These are phyloP conservation scores for Gorgonomyces haynaldii DNA, from an alignment of 192 early-diverging fungal genomes.

Conservation along the genomic window DNA sequence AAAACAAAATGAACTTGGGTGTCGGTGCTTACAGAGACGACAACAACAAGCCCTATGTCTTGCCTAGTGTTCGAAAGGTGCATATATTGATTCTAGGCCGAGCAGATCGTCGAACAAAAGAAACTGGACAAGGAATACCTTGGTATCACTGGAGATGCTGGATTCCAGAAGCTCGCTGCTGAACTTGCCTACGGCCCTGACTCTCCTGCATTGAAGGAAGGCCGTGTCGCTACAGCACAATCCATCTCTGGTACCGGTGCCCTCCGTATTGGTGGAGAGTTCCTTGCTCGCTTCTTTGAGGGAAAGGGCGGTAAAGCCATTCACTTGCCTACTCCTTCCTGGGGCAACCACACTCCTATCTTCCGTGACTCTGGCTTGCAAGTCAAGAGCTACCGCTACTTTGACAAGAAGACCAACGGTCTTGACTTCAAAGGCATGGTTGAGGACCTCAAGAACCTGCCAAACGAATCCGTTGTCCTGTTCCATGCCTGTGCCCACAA, in stretches of 20 bases:
- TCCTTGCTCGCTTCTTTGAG: slow-evolving; percentile 68
- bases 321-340: slow-evolving; percentile 82
- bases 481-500: slow-evolving; percentile 99
- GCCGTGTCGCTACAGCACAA: slow-evolving; percentile 74
- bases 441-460: slow-evolving; percentile 78
- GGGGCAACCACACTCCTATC: slow-evolving; percentile 95
- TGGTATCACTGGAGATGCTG: slow-evolving; percentile 80
- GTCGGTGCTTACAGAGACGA: slow-evolving; percentile 98
- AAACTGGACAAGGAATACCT: slow-evolving; percentile 92
- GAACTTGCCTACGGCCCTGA: slow-evolving; percentile 76
- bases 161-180: slow-evolving; percentile 72
- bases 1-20: slow-evolving; percentile 95
- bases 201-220: slow-evolving; percentile 52
- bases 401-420: slow-evolving; percentile 82
- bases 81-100: slow-evolving; percentile 48
- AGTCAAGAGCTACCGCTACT: slow-evolving; percentile 86
- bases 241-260: slow-evolving; percentile 98
- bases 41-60: slow-evolving; percentile 76
- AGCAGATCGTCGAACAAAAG: slow-evolving; percentile 54
- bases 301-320: slow-evolving; percentile 68
- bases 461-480: slow-evolving; percentile 77
- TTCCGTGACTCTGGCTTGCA: slow-evolving; percentile 82
- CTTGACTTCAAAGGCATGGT: slow-evolving; percentile 88
- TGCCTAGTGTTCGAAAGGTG: slow-evolving; percentile 77
- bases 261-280: slow-evolving; percentile 81